phyloP scores from a whole-genome alignment of 2,329 filamentous ascomycete species.

The Aspergillus thermomutatus region DNA sequence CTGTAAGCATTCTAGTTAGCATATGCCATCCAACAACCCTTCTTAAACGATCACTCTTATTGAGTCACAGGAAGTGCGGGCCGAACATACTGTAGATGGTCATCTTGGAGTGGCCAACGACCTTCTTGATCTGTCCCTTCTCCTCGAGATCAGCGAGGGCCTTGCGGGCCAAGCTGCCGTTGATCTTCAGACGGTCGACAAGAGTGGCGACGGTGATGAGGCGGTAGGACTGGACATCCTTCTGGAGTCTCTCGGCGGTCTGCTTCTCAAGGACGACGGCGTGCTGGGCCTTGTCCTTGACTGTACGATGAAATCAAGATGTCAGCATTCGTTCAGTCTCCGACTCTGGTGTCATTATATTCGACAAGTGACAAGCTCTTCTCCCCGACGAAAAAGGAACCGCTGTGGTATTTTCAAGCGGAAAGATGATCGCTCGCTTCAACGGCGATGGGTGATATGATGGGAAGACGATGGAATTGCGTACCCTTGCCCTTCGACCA shows the following conservation, averaged over 20 bases:
- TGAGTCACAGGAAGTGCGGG: neutral
- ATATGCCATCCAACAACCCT: neutral
- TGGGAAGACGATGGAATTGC: slow-evolving; percentile 19
- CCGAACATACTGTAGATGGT: slow-evolving; percentile 85
- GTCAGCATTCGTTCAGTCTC: slow-evolving; percentile 17
- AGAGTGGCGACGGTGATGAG: slow-evolving; percentile 98
- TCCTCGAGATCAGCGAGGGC: slow-evolving; percentile 92
- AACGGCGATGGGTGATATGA: slow-evolving; percentile 11
- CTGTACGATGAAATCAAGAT: slow-evolving; percentile 49
- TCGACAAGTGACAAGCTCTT: neutral
- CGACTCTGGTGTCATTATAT: slow-evolving; percentile 5
- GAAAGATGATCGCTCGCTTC: slow-evolving; percentile 11
- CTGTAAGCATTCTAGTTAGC: slow-evolving; percentile 22
- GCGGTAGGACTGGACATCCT: slow-evolving; percentile 99
- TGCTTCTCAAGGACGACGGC: slow-evolving; percentile 96
- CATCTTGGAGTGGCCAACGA: slow-evolving; percentile 94
- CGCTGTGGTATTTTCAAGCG: slow-evolving; percentile 12
- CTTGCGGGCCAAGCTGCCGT: slow-evolving; percentile 90
- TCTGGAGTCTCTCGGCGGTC: slow-evolving; percentile 97
- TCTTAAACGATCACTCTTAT: neutral
- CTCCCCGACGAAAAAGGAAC: slow-evolving; percentile 10
- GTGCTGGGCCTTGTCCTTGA: slow-evolving; percentile 99
- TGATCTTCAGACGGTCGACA: slow-evolving; percentile 99
- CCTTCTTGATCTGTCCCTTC: slow-evolving; percentile 97
- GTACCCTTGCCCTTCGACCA: slow-evolving; percentile 57